Evolutionary conservation across 2,329 filamentous ascomycete genomes (phyloP).

Genomic region (Diaporthe longicolla): DNA sequence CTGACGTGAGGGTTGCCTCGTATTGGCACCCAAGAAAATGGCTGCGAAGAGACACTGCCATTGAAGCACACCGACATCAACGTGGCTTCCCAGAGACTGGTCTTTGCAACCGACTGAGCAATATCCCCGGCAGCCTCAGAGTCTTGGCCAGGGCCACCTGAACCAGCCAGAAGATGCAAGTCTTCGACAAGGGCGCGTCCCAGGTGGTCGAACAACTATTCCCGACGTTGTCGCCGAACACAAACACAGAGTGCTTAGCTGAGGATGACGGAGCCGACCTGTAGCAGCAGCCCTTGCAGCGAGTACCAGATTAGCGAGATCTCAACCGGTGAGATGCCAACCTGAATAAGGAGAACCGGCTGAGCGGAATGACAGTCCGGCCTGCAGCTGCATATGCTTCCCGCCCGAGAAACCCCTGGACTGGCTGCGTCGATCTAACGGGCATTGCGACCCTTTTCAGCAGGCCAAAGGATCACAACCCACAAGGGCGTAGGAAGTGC

Average conservation of each 20-base stretch:
- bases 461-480: constrained; percentile 18
- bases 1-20: constrained; percentile 29
- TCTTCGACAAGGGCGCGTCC: constrained; percentile 25
- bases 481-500: not conserved
- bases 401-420: constrained; percentile 30
- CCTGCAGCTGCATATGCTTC: constrained; percentile 30
- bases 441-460: constrained; percentile 27
- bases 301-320: constrained; percentile 42
- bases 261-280: constrained; percentile 20
- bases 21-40: constrained; percentile 25
- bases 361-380: constrained; percentile 34
- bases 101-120: constrained; percentile 8
- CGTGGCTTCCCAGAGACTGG: constrained; percentile 15
- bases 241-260: constrained; percentile 3
- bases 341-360: constrained; percentile 25
- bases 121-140: constrained; percentile 22
- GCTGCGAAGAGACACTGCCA: constrained; percentile 12
- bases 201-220: constrained; percentile 9
- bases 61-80: constrained; percentile 25
- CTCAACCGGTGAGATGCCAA: constrained; percentile 25
- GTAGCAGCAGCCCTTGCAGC: constrained; percentile 36
- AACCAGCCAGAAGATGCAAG: constrained; percentile 11
- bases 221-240: constrained; percentile 25
- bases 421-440: constrained; percentile 26
- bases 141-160: constrained; percentile 15